Evolutionary conservation across 78 protist genomes (phyloP), one percentile per base, ranked within the genome.

Genomic region (Chrysochromulina parva): DNA sequence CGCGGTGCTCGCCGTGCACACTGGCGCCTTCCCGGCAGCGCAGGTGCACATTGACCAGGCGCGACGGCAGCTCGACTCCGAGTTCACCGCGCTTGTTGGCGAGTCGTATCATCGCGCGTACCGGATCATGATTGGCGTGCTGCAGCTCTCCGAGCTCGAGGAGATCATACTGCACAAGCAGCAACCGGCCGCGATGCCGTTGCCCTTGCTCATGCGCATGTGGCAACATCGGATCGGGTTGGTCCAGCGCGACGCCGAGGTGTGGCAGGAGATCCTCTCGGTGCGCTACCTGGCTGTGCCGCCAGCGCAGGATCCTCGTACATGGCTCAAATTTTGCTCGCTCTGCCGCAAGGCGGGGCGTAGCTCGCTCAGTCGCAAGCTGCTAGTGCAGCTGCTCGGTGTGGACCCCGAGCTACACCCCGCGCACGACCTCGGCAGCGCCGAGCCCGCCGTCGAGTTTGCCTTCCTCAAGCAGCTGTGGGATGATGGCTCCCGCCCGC

Each of bases 211-310:
- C 16, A 28, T 54, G 20, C 52, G 14, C 92, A n/a, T 20, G 73
- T 10, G 76, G 48, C 88, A 52, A 47, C 53, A 74, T 16, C 62
- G 19, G 60, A 28, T 81, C 67, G 62, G 3, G n/a, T 28, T 7
- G 78, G 54, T 1, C 50, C 48, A 17, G 78, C 78, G 59, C 66
- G 88, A 66, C 93, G 80, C 1, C 11, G 59, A 59, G 28, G 87
- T 94, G n/a, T 98, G 99, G 99, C 99, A 97, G 85, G 76, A 92
- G 20, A 55, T 97, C n/a, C 88, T 98, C 87, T 66, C 91, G 22
- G 89, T 96, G 54, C 96, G 96, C n/a, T 14, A 91, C 59, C 89
- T 98, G 38, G 98, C 97, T 24, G 52, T 98, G 22, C 50, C 96
- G 53, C 98, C 98, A 24, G 82, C 85, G 55, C 93, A 97, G 71